These are phyloP conservation scores for Aureobasidium sp. DNA, from an alignment of 2,329 filamentous ascomycete species.

Conservation along the genomic window DNA sequence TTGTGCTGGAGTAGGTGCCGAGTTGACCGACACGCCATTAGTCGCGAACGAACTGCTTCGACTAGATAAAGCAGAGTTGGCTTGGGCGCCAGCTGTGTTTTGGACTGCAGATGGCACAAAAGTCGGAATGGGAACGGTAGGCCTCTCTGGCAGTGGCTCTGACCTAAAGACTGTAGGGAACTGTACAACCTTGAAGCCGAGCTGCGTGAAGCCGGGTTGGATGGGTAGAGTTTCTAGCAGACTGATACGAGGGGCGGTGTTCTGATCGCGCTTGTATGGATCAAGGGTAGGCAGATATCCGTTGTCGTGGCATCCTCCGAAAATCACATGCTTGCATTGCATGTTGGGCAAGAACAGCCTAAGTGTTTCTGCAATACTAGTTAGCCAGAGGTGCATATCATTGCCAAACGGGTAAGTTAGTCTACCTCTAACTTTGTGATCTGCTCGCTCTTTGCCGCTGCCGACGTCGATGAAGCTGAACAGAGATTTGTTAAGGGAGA, in stretches of 20 bases:
- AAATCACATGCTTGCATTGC: conserved; percentile 56
- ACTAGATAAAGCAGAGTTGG: conserved; percentile 8
- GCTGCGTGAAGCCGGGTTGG: conserved; percentile 31
- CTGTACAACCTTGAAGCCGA: conserved; percentile 32
- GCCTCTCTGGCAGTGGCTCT: conserved; percentile 30
- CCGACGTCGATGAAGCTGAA: conserved; percentile 56
- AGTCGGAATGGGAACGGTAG: neutral
- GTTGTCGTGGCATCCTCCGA: conserved; percentile 53
- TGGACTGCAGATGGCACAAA: neutral
- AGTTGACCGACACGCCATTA: neutral
- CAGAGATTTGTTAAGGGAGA: conserved; percentile 44
- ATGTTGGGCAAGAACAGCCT: conserved; percentile 47
- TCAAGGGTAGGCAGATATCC: conserved; percentile 41
- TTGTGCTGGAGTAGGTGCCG: neutral
- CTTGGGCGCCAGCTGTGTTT: neutral
- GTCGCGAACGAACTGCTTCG: neutral
- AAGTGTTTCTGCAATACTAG: conserved; percentile 36
- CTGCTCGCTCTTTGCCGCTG: conserved; percentile 50
- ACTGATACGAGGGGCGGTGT: conserved; percentile 32
- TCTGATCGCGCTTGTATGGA: conserved; percentile 34
- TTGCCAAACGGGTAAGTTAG: conserved; percentile 29
- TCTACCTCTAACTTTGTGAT: conserved; percentile 49
- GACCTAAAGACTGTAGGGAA: conserved; percentile 35
- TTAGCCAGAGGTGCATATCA: conserved; percentile 35
- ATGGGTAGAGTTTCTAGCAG: conserved; percentile 37